Evolutionary conservation across 108 stramenopile genomes (phyloP), one percentile per base, ranked within the genome.

Genomic region (Skeletonema menzelii): DNA sequence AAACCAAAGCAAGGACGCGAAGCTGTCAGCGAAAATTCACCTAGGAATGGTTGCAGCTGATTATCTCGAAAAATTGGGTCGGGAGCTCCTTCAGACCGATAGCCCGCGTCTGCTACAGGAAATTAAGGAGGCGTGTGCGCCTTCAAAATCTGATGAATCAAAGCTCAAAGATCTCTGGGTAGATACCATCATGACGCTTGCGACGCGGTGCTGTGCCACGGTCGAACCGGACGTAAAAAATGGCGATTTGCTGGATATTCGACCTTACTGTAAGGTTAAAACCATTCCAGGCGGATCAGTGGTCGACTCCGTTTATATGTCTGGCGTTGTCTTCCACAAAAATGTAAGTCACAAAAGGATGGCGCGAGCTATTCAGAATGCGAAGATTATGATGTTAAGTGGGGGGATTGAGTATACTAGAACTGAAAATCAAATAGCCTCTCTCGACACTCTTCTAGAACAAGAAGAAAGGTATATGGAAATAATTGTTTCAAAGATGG

Each of bases 381-480:
- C 98, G 0, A 85, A 92, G 27, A 97, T 99, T 15, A 86, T 99
- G 86, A 84, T 99, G 1, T 59, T 99, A 14, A 86, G 88, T 56
- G 96, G 95, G 8, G 96, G 96, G 10, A 94, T 99, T 44, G 97
- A 97, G 66, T 97, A 94, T 67, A 94, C 95, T 6, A 86, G 98
- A 49, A 84, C 88, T 11, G 95, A 93, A 57, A 84, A 88, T 61
- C 83, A 88, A 27, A 92, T 97, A 26, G 88, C 93, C 6, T 95
- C 91, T 0, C 65, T 98, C 32, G 95, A 97, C 64, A 96, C 95
- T 8, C 73, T 98, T 30, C 69, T 97, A 46, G 98, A 97, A 69
- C 91, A 92, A 67, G 98, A 99, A 74, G 89, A 93, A 38, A 92
- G 95, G 59, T 97, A 95, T 82, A 96, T 95, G 76, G 88, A 97